A percentile compares a stretch with the other conserved stretches of the same genome.
These are phyloP conservation scores for Aspergillus fructus DNA, from an alignment of 2,329 filamentous ascomycete species.

Conservation along the genomic window DNA sequence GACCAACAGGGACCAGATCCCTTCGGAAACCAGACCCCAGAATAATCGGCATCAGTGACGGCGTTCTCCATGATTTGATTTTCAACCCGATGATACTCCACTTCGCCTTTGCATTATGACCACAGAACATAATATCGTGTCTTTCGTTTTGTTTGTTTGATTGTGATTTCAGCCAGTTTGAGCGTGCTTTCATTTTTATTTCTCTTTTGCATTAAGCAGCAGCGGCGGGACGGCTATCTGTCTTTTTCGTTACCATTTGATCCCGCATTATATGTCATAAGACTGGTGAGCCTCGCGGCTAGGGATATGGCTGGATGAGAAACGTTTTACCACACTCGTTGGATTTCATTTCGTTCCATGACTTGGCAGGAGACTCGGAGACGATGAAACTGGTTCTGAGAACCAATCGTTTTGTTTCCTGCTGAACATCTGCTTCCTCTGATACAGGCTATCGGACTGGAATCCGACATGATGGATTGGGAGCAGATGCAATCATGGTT, in stretches of 20 bases:
- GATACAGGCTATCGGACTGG: constrained; percentile 43
- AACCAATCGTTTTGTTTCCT: constrained; percentile 21
- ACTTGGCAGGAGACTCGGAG: background rate
- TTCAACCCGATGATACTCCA: constrained; percentile 44
- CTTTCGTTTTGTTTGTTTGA: constrained; percentile 12
- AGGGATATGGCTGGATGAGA: constrained; percentile 46
- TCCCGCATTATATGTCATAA: constrained; percentile 48
- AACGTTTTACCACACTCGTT: constrained; percentile 29
- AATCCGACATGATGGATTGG: constrained; percentile 19
- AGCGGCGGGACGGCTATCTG: constrained; percentile 49
- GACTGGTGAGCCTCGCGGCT: constrained; percentile 51
- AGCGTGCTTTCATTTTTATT: constrained; percentile 36
- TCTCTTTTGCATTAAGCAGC: constrained; percentile 43
- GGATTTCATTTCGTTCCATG: constrained; percentile 8
- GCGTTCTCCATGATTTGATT: constrained; percentile 52
- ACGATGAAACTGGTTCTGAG: constrained; percentile 17
- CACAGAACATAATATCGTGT: constrained; percentile 23
- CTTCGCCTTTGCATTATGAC: constrained; percentile 37
- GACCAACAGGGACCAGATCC: constrained; percentile 36
- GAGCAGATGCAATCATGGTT: constrained; percentile 18
- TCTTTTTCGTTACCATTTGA: constrained; percentile 37
- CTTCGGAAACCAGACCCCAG: constrained; percentile 37
- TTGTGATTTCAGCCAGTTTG: constrained; percentile 22
- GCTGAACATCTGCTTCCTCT: constrained; percentile 37
- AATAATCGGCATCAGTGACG: constrained; percentile 55